Percentiles rank a stretch among this genome's conserved stretches.
These are phyloP conservation scores for Vickermania ingenoplastis DNA, from an alignment of 208 protist genomes.

Conservation along the genomic window DNA sequence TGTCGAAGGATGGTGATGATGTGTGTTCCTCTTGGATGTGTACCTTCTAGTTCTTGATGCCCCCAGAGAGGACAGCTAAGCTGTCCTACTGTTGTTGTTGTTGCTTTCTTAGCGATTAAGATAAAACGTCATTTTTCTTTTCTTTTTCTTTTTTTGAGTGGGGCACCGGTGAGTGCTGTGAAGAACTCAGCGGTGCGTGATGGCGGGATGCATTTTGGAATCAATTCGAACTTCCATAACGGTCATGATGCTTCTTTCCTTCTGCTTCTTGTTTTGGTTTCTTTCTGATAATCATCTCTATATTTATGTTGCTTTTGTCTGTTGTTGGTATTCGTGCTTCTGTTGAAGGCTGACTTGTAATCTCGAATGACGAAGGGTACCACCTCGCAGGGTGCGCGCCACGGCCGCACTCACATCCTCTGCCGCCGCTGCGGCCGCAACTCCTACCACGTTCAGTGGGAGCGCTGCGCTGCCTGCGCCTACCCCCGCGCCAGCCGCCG, in stretches of 20 bases:
- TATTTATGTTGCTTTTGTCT: conserved; percentile 6
- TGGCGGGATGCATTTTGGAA: too few species aligned
- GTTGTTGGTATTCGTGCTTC: not conserved
- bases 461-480: conserved; percentile 96
- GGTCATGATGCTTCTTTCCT: too few species aligned
- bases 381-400: conserved; percentile 85
- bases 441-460: conserved; percentile 98
- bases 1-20: conserved; percentile 79
- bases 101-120: not conserved
- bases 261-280: conserved; percentile 5
- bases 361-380: conserved; percentile 85
- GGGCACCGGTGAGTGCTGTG: too few species aligned
- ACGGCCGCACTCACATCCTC: conserved; percentile 93
- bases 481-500: conserved; percentile 95
- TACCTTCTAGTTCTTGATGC: conserved; percentile 17
- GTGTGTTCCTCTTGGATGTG: conserved; percentile 72
- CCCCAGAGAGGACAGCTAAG: not conserved
- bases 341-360: conserved; percentile 11
- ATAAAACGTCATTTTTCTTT: not conserved
- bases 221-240: too few species aligned
- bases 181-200: too few species aligned
- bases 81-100: conserved; percentile 3
- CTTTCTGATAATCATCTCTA: conserved; percentile 6
- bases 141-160: conserved; percentile 4
- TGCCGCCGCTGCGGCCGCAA: conserved; percentile 97